phyloP scores from a whole-genome alignment of 768 basidiomycete species.

The Auriscalpium orientale region DNA sequence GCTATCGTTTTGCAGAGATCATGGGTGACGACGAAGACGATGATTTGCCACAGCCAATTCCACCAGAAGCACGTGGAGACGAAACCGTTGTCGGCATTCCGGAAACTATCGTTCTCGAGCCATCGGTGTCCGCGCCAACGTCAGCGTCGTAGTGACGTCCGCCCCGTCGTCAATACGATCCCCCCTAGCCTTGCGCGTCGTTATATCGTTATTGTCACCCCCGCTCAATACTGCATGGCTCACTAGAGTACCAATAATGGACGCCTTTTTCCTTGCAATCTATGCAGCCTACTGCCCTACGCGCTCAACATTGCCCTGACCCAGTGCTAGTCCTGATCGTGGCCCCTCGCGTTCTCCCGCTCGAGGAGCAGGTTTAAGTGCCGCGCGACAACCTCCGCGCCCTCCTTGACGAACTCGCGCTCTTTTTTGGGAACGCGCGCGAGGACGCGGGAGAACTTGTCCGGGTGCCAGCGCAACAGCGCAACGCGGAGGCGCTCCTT shows the following conservation, averaged over 20 bases:
- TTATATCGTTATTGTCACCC: no score
- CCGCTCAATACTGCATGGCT: no score
- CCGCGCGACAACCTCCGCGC: slow-evolving; percentile 57
- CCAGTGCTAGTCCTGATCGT: not conserved
- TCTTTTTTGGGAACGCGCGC: slow-evolving; percentile 46
- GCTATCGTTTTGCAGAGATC: slow-evolving; percentile 3
- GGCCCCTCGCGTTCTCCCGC: slow-evolving; percentile 1
- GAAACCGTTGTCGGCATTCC: not conserved
- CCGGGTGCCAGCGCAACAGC: slow-evolving; percentile 76
- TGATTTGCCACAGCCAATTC: not conserved
- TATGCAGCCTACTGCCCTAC: not conserved
- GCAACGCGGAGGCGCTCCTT: slow-evolving; percentile 64
- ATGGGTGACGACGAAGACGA: slow-evolving; percentile 14
- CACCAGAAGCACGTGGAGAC: not conserved
- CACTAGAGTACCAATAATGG: no score
- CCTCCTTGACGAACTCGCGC: slow-evolving; percentile 45
- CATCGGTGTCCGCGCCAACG: not conserved
- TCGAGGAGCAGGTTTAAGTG: slow-evolving; percentile 20
- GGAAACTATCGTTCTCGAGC: not conserved
- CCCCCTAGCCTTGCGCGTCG: no score
- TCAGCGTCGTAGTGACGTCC: not conserved
- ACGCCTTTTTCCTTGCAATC: not conserved
- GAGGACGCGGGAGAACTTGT: slow-evolving; percentile 57
- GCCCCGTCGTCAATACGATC: not conserved
- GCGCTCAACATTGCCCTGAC: no score